These are phyloP conservation scores for Wallacemonas rigidus DNA, from an alignment of 208 protist species.

Conservation along the genomic window DNA sequence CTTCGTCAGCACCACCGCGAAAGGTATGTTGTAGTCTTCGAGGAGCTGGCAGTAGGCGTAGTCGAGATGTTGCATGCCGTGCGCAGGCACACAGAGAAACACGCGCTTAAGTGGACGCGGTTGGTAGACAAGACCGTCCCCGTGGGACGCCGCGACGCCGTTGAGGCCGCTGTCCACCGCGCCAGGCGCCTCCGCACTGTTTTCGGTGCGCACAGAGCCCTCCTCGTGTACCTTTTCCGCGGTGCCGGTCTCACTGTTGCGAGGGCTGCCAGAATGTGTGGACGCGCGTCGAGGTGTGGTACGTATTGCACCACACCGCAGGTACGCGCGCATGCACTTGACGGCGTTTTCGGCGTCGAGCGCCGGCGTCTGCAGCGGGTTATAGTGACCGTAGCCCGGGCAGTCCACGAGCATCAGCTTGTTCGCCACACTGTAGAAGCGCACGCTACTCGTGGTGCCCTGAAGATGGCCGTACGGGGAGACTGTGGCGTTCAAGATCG, in stretches of 20 bases:
- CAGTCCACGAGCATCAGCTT: constrained; percentile 80
- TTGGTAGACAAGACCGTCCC: constrained; percentile 6
- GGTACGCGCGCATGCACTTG: constrained; percentile 68
- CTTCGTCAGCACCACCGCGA: constrained; percentile 87
- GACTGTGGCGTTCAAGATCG: constrained; percentile 82
- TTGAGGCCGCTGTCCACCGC: background rate
- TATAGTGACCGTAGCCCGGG: constrained; percentile 88
- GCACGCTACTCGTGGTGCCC: constrained; percentile 74
- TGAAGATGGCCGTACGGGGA: constrained; percentile 83
- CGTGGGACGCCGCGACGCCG: background rate
- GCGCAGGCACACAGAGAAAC: constrained; percentile 78
- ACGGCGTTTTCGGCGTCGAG: constrained; percentile 77
- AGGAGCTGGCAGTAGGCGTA: constrained; percentile 71
- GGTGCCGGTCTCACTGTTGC: no score
- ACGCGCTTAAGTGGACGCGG: constrained; percentile 72
- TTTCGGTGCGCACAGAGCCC: background rate
- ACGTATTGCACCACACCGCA: constrained; percentile 29
- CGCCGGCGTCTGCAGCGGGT: constrained; percentile 58
- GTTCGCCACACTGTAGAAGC: constrained; percentile 80
- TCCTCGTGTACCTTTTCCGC: no score
- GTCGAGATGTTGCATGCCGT: constrained; percentile 80
- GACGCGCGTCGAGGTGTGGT: background rate
- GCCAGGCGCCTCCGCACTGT: background rate
- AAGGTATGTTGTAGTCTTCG: constrained; percentile 65
- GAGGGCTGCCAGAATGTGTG: no score